Conservation (phyloP, 805 yeast genomes). For the Cyberlindnera maclurae region DNA sequence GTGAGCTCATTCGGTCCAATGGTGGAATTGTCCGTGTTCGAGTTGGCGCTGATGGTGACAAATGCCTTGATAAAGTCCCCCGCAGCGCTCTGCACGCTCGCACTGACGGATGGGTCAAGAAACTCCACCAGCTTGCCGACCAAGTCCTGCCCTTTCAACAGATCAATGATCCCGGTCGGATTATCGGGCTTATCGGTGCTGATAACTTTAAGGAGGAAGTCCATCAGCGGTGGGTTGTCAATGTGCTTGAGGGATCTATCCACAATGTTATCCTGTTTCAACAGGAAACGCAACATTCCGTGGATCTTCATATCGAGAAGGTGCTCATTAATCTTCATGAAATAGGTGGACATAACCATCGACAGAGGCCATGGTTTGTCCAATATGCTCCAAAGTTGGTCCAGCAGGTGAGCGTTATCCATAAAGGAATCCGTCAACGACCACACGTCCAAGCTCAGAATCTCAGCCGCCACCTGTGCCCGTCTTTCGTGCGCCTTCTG, state of each 20-base stretch:
- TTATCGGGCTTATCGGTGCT: slow-evolving; percentile 89
- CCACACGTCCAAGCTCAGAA: slow-evolving; percentile 90
- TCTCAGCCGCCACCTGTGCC: slow-evolving; percentile 79
- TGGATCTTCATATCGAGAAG: slow-evolving; percentile 83
- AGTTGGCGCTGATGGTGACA: slow-evolving; percentile 89
- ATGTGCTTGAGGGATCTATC: slow-evolving; percentile 77
- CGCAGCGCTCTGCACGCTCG: slow-evolving; percentile 84
- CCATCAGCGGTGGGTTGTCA: slow-evolving; percentile 93
- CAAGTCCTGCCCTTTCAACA: slow-evolving; percentile 63
- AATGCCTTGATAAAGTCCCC: slow-evolving; percentile 94
- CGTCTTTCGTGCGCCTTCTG: slow-evolving; percentile 33
- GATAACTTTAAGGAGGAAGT: slow-evolving; percentile 78
- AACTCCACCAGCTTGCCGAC: slow-evolving; percentile 67
- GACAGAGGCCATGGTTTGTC: slow-evolving; percentile 63
- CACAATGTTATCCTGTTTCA: slow-evolving; percentile 63
- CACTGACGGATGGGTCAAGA: slow-evolving; percentile 58
- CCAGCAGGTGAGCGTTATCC: slow-evolving; percentile 60
- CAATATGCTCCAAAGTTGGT: slow-evolving; percentile 72
- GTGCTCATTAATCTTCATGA: slow-evolving; percentile 88
- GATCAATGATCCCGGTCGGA: slow-evolving; percentile 80
- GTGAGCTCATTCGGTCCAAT: slow-evolving; percentile 95
- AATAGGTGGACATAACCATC: slow-evolving; percentile 74
- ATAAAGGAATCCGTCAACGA: slow-evolving; percentile 84
- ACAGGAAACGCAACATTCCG: slow-evolving; percentile 64
- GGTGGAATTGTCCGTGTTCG: slow-evolving; percentile 79